Conservation (phyloP, 2,329 filamentous ascomycete genomes). For the Apiospora aurea region DNA sequence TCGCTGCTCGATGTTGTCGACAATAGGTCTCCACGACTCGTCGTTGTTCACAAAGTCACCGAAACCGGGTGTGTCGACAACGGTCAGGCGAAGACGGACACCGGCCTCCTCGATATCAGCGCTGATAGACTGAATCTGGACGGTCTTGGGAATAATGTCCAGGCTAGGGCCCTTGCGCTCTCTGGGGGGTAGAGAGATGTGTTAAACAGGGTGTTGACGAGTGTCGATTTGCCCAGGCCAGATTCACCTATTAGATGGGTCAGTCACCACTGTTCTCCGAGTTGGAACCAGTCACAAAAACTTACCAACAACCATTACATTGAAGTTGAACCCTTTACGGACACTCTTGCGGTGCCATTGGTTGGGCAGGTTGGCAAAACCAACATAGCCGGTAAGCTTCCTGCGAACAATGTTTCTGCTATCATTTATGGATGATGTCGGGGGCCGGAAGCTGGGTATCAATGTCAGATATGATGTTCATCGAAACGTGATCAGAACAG, state of each 20-base stretch:
- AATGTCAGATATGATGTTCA: neutral
- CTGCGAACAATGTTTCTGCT: constrained; percentile 96
- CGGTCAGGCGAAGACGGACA: constrained; percentile 92
- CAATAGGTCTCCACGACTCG: constrained; percentile 98
- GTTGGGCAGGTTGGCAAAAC: constrained; percentile 98
- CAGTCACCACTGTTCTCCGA: neutral
- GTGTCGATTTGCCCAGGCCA: constrained; percentile 96
- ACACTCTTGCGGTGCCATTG: constrained; percentile 99
- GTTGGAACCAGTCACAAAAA: constrained; percentile 44
- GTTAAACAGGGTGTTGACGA: constrained; percentile 99
- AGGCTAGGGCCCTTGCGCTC: constrained; percentile 97
- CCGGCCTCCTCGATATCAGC: constrained; percentile 98
- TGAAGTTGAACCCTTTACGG: constrained; percentile 99
- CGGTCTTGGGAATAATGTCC: constrained; percentile 98
- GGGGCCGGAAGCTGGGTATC: constrained; percentile 23
- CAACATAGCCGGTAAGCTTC: constrained; percentile 98
- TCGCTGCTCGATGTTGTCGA: constrained; percentile 99
- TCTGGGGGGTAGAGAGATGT: constrained; percentile 98
- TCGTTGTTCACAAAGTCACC: constrained; percentile 99
- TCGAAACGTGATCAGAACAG: neutral
- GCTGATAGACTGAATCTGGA: constrained; percentile 93
- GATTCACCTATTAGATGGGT: constrained; percentile 78
- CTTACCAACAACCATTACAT: constrained; percentile 99
- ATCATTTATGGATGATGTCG: constrained; percentile 62
- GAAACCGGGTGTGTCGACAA: constrained; percentile 97